Percentiles rank a stretch among this genome's conserved stretches.
Conservation (phyloP, 768 basidiomycete genomes). For the Candolleomyces eurysporus region DNA sequence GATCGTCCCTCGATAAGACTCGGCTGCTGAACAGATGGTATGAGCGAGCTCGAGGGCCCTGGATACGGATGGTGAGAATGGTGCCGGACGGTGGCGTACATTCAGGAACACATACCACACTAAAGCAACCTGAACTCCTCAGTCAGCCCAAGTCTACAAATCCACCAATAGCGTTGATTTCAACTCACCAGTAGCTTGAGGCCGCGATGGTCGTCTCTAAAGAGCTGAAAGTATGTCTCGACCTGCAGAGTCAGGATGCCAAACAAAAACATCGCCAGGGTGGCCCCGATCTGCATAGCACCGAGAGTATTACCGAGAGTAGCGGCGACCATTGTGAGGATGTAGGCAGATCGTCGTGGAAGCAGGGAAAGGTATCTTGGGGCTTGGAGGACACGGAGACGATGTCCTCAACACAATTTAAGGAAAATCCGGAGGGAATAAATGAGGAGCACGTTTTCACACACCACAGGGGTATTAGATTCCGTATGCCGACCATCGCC, state of each 20-base stretch:
- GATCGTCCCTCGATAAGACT: constrained; percentile 10
- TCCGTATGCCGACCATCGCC: too few relatives aligned
- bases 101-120: background rate
- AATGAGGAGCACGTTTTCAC: too few relatives aligned
- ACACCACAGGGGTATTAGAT: too few relatives aligned
- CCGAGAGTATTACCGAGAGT: constrained; percentile 17
- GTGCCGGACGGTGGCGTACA: background rate
- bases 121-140: background rate
- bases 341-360: too few relatives aligned
- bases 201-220: constrained; percentile 16
- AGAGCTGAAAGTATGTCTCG: constrained; percentile 18
- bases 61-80: background rate
- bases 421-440: too few relatives aligned
- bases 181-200: constrained; percentile 19
- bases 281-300: constrained; percentile 20
- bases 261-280: constrained; percentile 22
- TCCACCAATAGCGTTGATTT: background rate
- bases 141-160: background rate
- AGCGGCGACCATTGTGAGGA: background rate
- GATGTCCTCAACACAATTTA: too few relatives aligned
- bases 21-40: constrained; percentile 10
- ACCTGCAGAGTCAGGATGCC: constrained; percentile 25
- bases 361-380: too few relatives aligned
- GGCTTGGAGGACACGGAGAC: too few relatives aligned
- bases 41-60: constrained; percentile 14